Conservation (phyloP, 164 flowering plant species). For the Magnolia officinalis region DNA sequence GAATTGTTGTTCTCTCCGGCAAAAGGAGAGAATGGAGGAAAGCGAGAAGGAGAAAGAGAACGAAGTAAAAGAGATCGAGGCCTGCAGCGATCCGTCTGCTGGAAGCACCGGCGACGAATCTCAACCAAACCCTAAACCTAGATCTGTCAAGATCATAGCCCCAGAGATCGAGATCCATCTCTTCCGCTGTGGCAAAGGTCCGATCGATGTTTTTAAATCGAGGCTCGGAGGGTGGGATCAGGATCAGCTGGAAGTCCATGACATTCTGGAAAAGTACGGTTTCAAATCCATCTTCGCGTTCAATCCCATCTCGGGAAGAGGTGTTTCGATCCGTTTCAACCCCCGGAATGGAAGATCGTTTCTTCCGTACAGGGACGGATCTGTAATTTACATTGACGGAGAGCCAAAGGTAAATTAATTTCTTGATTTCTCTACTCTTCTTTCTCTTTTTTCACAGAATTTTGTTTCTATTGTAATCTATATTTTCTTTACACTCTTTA, state of each 20-base stretch:
- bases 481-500: too few species aligned
- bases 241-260: constrained; percentile 48
- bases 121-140: neutral
- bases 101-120: neutral
- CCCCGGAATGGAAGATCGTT: constrained; percentile 47
- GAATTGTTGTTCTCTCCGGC: neutral
- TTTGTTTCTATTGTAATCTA: neutral
- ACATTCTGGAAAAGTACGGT: constrained; percentile 47
- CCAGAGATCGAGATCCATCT: constrained; percentile 50
- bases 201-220: constrained; percentile 47
- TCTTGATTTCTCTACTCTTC: neutral
- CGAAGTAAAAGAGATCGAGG: neutral
- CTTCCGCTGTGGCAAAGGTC: constrained; percentile 48
- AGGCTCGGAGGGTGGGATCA: constrained; percentile 59
- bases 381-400: constrained; percentile 48
- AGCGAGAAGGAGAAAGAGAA: neutral
- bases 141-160: constrained; percentile 31
- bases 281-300: constrained; percentile 49
- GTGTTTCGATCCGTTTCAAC: constrained; percentile 53
- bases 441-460: neutral
- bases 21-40: neutral
- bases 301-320: constrained; percentile 35
- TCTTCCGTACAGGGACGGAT: constrained; percentile 42
- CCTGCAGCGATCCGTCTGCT: neutral
- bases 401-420: constrained; percentile 50